Evolutionary conservation across 176 grass and related monocot genomes (phyloP), one percentile per base, ranked within the genome.

Genomic region (Hordeum marinum): DNA sequence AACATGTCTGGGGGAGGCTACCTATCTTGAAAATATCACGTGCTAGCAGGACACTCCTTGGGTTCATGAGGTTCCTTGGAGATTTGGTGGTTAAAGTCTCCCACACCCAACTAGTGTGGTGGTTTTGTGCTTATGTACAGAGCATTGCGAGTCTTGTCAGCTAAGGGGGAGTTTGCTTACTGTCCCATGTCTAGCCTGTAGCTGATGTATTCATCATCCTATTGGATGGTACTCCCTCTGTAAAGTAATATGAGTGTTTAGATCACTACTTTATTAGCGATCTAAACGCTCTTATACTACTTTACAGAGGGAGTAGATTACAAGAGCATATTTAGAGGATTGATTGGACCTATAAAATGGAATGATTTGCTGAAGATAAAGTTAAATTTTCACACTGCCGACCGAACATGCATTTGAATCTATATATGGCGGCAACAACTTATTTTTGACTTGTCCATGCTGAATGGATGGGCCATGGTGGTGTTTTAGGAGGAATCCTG

Each of bases 1-100:
- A 88, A 37, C 70, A 92, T 94, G 87, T 72, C 93, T 42, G 93
- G 93, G 67, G 90, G 89, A 69, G 90, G 85, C 32, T 92, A 90
- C 74, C 76, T 90, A 77, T 83, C 92, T 71, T 94, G 82, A 89
- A 67, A 20, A 77, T 36, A 66, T 24, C 7, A n/a, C 48, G 9
- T 26, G 11, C 41, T 8, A 58, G 29, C 60, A 68, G 12, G 27
- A 31, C 63, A 23, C 41, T 26, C 58, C 29, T 27, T 9, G 2
- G 61, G 60, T 52, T 46, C 3, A 50, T 52, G 27, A 7, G 7
- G 21, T 11, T 35, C 39, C 8, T 55, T 26, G 27, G 42, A 52
- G 4, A 31, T 31, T 79, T 11, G 37, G 62, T 41, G 7, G 18
- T 67, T 67, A 20, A 54, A 57, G 35, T 32, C 72, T 83, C 54